Percentiles rank a stretch among this genome's conserved stretches.
phyloP scores from a whole-genome alignment of 306 rosid species.

The Argentina anserina region DNA sequence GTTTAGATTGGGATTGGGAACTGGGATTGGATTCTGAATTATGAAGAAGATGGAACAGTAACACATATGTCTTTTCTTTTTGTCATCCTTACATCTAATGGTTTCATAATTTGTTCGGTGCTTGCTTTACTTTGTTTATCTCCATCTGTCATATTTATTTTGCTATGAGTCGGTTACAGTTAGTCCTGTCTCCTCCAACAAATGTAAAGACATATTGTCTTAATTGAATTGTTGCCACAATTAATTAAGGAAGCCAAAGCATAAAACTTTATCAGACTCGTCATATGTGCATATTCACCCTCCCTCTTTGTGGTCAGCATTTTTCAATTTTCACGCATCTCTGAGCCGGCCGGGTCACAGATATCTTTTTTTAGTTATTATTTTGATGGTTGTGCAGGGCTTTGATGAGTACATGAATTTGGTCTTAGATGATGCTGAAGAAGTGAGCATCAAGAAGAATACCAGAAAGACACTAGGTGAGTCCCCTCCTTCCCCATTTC shows the following conservation, averaged over 20 bases:
- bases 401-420: slow-evolving; percentile 74
- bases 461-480: slow-evolving; percentile 65
- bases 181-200: neutral
- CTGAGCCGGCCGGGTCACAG: neutral
- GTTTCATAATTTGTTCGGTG: neutral
- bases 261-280: neutral
- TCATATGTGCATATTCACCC: neutral
- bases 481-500: neutral
- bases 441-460: slow-evolving; percentile 74
- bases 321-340: neutral
- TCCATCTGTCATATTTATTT: neutral
- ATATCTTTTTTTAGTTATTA: neutral
- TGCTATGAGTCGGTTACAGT: neutral
- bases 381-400: slow-evolving; percentile 38
- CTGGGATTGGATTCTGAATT: neutral
- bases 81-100: neutral
- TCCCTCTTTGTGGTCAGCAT: neutral
- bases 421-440: slow-evolving; percentile 66
- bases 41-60: neutral
- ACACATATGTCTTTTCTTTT: neutral
- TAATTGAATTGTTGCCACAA: neutral
- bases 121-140: neutral
- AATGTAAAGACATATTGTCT: neutral
- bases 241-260: neutral
- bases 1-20: neutral